Base-by-base conservation (phyloP, 2,329 filamentous ascomycete genomes). In the Aspergillus chevalieri region DNA sequence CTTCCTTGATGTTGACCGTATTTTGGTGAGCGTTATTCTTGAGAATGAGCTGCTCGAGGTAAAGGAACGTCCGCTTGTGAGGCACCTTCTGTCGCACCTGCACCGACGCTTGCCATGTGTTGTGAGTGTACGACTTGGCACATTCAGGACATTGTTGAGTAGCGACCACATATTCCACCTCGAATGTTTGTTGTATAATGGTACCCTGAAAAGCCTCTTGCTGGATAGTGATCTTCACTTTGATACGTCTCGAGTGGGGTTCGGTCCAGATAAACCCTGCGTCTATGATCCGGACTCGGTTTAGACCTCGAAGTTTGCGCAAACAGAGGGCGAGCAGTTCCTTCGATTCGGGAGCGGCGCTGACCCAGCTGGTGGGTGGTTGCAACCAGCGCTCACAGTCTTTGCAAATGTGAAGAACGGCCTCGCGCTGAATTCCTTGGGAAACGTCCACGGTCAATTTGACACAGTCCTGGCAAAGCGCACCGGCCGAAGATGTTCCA, bases 231-330 rank as follows among this genome's bases (percentile, higher is more conserved):
- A 98, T 85, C 76, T 96, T 96, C 69, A 97, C 85, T 73, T 91
- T 94, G 56, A 97, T 80, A 67, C 93, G 80, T 65, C 89, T 80
- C 61, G 91, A 96, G 74, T 98, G 93, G 9, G 93, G 92, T 71
- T 98, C 93, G 1, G 93, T 98, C 93, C 93, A 98, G 65, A 97
- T 87, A 67, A 97, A 98, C 62, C 84, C 87, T 43, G 93, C 93
- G 67, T 98, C 93, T 63, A 96, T 91, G 63, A 98, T 93, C 53
- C 93, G 82, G 58, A 95, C 88, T 75, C 93, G 95, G 68, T 85
- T 83, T 55, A 98, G 74, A 26, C 91, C 91, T 56, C 87, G 79
- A 55, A 98, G 74, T 70, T 93, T 94, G 66, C 89, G 85, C 57
- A 98, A 77, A 71, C 93, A 98, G 43, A 98, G 75, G 5, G 93